These are phyloP conservation scores for Clarkia xantiana DNA, from an alignment of 345 rosid species.

Conservation along the genomic window DNA sequence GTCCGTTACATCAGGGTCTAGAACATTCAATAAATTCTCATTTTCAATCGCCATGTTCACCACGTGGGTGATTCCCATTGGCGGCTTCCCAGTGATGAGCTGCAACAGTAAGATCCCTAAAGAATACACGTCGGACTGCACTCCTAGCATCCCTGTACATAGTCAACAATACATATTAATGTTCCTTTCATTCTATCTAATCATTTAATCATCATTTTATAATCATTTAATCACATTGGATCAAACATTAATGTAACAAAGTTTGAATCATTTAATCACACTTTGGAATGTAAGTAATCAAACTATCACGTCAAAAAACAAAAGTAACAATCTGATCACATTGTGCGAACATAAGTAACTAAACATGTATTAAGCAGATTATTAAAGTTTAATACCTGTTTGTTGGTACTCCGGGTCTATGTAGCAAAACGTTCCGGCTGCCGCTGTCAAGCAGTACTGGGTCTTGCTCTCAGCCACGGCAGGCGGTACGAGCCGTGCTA, in stretches of 20 bases:
- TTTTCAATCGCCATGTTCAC: conserved; percentile 41
- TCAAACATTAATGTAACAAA: no score
- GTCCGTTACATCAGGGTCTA: conserved; percentile 58
- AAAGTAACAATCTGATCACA: no score
- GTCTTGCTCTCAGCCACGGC: conserved; percentile 58
- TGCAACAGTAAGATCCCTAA: conserved; percentile 76
- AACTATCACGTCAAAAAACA: no score
- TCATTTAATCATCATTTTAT: no score
- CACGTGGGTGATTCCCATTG: conserved; percentile 53
- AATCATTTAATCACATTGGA: no score
- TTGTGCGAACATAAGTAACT: no score
- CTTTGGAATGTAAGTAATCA: no score
- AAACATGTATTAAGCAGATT: no score
- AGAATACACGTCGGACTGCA: conserved; percentile 83
- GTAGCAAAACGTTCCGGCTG: conserved; percentile 89
- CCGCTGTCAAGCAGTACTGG: conserved; percentile 51
- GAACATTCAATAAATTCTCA: conserved; percentile 35
- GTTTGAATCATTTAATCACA: no score
- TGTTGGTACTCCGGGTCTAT: conserved; percentile 96
- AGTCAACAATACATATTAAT: no score
- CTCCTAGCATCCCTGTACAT: conserved; percentile 42
- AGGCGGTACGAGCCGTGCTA: conserved; percentile 76
- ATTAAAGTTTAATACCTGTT: conserved; percentile 30
- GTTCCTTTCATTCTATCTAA: no score
- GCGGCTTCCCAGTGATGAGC: conserved; percentile 56